Conservation (phyloP, 768 basidiomycete species). For the Phaeolepiota aurea region DNA sequence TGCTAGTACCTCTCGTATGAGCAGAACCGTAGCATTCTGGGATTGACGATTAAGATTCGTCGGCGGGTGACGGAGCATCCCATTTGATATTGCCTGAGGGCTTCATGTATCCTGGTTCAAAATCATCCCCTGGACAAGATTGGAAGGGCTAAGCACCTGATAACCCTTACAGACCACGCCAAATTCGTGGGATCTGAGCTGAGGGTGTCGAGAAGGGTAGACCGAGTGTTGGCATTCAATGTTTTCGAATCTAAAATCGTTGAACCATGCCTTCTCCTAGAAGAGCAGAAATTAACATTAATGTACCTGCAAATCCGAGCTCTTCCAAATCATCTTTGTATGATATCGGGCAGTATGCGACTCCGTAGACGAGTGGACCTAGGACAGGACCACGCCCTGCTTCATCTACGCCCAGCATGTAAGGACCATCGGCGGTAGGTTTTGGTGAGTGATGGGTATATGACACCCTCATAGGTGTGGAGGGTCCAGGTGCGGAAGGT, state of each 20-base stretch:
- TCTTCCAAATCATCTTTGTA: slow-evolving; percentile 68
- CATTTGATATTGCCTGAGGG: slow-evolving; percentile 84
- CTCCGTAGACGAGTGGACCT: slow-evolving; percentile 92
- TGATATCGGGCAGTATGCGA: slow-evolving; percentile 83
- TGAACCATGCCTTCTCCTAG: background rate
- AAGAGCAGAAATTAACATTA: slow-evolving; percentile 7
- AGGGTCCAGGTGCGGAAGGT: slow-evolving; percentile 47
- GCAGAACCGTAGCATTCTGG: slow-evolving; percentile 80
- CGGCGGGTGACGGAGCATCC: slow-evolving; percentile 83
- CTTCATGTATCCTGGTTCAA: slow-evolving; percentile 26
- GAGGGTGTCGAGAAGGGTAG: slow-evolving; percentile 56
- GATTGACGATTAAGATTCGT: slow-evolving; percentile 84
- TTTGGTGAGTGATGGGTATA: slow-evolving; percentile 73
- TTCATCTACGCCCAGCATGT: slow-evolving; percentile 98
- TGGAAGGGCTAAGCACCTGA: slow-evolving; percentile 34
- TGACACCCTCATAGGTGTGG: slow-evolving; percentile 51
- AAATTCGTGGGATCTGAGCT: slow-evolving; percentile 63
- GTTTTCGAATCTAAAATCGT: slow-evolving; percentile 78
- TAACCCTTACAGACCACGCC: slow-evolving; percentile 76
- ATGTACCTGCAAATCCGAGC: slow-evolving; percentile 85
- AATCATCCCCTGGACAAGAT: background rate
- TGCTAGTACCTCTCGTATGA: slow-evolving; percentile 82
- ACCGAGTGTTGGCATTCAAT: slow-evolving; percentile 63
- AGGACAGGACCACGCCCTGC: slow-evolving; percentile 94
- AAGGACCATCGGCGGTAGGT: slow-evolving; percentile 66